Conservation (phyloP, 2,329 filamentous ascomycete species). For the Penicillium glabrum region DNA sequence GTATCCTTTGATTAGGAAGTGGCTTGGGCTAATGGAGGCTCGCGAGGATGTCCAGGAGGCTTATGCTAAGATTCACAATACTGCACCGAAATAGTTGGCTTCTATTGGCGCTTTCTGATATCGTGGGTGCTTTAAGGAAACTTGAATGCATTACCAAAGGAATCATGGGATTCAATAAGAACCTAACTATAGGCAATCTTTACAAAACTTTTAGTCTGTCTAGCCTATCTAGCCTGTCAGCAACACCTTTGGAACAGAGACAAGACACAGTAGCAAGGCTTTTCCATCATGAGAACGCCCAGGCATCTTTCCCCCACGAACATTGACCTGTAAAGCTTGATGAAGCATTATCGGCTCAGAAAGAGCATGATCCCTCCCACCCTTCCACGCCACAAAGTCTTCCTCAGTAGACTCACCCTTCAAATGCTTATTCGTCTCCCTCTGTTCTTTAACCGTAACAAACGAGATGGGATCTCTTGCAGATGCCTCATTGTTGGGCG, state of each 20-base stretch:
- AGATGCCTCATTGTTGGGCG: conserved; percentile 24
- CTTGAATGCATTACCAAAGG: too few species aligned
- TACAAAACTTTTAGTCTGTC: background rate
- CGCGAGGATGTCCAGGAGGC: conserved; percentile 42
- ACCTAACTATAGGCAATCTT: too few species aligned
- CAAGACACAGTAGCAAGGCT: conserved; percentile 12
- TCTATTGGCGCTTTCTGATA: background rate
- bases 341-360: conserved; percentile 36
- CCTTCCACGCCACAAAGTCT: conserved; percentile 34
- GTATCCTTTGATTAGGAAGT: conserved; percentile 42
- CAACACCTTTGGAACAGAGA: conserved; percentile 11
- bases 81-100: background rate
- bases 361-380: conserved; percentile 31
- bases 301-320: conserved; percentile 39
- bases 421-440: conserved; percentile 35
- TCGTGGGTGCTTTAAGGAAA: too few species aligned
- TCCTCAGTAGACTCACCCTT: conserved; percentile 24
- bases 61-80: conserved; percentile 34
- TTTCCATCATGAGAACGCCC: conserved; percentile 13
- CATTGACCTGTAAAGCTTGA: conserved; percentile 41
- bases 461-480: conserved; percentile 20
- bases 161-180: too few species aligned
- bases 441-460: conserved; percentile 38
- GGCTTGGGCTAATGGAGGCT: conserved; percentile 36
- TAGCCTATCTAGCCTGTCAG: conserved; percentile 1